A percentile compares a stretch with the other conserved stretches of the same genome.
phyloP scores from a whole-genome alignment of 2,329 filamentous ascomycete species.

The Fusarium mundagurra region DNA sequence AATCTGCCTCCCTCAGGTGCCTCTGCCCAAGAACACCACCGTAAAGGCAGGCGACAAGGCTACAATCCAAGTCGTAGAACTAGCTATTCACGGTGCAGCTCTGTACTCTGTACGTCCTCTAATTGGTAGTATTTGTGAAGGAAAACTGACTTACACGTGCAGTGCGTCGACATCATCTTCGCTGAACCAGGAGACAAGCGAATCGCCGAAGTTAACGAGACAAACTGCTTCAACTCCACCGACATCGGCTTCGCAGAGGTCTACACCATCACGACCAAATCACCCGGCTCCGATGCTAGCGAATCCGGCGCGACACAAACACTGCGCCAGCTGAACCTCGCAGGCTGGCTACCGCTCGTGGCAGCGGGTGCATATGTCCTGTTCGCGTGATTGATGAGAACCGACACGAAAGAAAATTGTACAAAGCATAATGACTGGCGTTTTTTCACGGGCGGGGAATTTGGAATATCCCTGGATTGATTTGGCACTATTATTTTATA shows the following conservation, averaged over 20 bases:
- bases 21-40: constrained; percentile 75
- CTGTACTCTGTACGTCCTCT: constrained; percentile 75
- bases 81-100: constrained; percentile 83
- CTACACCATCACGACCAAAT: constrained; percentile 71
- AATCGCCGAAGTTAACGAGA: constrained; percentile 76
- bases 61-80: constrained; percentile 88
- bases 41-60: constrained; percentile 86
- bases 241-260: constrained; percentile 80
- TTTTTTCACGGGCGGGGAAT: constrained; percentile 32
- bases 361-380: constrained; percentile 52
- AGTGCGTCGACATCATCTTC: constrained; percentile 97
- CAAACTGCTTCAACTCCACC: constrained; percentile 90
- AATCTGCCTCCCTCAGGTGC: constrained; percentile 90
- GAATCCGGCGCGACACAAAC: constrained; percentile 42
- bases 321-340: constrained; percentile 38
- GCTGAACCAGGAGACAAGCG: constrained; percentile 75
- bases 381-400: constrained; percentile 37
- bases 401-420: constrained; percentile 21
- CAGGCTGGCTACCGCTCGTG: constrained; percentile 56
- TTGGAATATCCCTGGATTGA: constrained; percentile 30
- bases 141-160: constrained; percentile 3
- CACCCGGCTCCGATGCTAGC: constrained; percentile 49
- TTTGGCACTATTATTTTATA: neutral
- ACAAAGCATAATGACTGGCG: constrained; percentile 40
- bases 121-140: no score